Base-by-base conservation (phyloP, 805 yeast genomes). In the Candida boidinii region DNA sequence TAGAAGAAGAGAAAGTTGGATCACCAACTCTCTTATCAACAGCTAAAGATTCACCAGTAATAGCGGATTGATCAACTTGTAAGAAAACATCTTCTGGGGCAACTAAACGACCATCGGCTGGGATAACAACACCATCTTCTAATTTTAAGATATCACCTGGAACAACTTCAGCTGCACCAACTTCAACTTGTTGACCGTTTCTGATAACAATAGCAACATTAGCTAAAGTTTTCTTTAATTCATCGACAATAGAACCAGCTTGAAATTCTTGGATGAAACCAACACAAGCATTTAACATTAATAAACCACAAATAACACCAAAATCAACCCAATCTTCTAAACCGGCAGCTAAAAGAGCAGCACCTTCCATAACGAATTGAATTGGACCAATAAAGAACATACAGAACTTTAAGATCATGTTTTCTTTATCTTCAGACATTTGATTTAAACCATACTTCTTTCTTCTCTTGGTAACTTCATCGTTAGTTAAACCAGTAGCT, bases 201-300 rank as follows among this genome's bases (percentile, higher is more conserved):
- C 96, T 79, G 56, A 87, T 68, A 50, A 84, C 87, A 45, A 70
- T 64, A 49, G 96, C 95, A 61, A 85, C 61, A 73, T 85, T 82
- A 44, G 96, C 95, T 54, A 87, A 70, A 53, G 95, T 85, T 69
- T 87, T 88, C 73, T 87, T 88, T 69, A 87, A 77, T 64, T 87
- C 96, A 38, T 86, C 95, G 49, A 87, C 96, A 73, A 87, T 87
- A 43, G 95, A 86, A 72, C 96, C 96, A 46, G 96, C 96, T 69
- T 87, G 95, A 81, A 68, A 88, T 68, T 87, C 96, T 72, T 87
- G 96, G 50, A 85, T 72, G 79, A 87, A 87, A 76, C 96, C 96
- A 62, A 87, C 96, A 53, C 68, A 66, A 45, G 96, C 96, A 67
- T 87, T 87, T 60, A 87, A 76, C 62, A 79, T 50, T 52, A 87